Percentiles rank a stretch among this genome's conserved stretches.
These are phyloP conservation scores for Pyrus communis DNA, from an alignment of 306 rosid genomes.

Conservation along the genomic window DNA sequence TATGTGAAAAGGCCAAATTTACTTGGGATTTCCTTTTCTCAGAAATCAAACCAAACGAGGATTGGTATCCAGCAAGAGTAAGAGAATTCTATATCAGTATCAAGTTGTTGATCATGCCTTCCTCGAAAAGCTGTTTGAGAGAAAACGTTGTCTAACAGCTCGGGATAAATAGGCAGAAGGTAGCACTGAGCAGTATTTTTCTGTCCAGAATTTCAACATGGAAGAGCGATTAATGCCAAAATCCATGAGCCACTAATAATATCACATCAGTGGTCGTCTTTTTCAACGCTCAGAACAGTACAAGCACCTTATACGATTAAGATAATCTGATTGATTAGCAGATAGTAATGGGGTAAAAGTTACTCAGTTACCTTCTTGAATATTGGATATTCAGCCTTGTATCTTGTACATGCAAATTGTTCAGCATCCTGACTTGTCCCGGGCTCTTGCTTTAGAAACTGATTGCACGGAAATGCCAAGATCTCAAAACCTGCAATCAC, in stretches of 20 bases:
- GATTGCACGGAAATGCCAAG: constrained; percentile 97
- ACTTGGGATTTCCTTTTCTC: not conserved
- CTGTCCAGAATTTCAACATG: no score
- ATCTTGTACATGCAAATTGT: constrained; percentile 72
- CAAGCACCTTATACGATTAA: no score
- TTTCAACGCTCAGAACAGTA: no score
- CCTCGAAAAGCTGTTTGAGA: not conserved
- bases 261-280: no score
- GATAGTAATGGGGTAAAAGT: not conserved
- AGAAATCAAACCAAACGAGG: not conserved
- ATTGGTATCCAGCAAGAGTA: not conserved
- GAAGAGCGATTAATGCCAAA: no score
- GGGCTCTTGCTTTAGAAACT: constrained; percentile 83
- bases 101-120: not conserved
- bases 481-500: constrained; percentile 63
- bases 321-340: not conserved
- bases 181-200: no score
- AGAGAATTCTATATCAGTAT: not conserved
- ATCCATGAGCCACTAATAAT: no score
- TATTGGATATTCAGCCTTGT: constrained; percentile 83
- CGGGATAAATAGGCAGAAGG: no score
- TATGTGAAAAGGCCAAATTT: not conserved
- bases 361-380: constrained; percentile 58
- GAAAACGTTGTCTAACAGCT: not conserved
- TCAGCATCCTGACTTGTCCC: constrained; percentile 63